Evolutionary conservation across 2,329 filamentous ascomycete species (phyloP).

Genomic region (Cladosporium sp.): DNA sequence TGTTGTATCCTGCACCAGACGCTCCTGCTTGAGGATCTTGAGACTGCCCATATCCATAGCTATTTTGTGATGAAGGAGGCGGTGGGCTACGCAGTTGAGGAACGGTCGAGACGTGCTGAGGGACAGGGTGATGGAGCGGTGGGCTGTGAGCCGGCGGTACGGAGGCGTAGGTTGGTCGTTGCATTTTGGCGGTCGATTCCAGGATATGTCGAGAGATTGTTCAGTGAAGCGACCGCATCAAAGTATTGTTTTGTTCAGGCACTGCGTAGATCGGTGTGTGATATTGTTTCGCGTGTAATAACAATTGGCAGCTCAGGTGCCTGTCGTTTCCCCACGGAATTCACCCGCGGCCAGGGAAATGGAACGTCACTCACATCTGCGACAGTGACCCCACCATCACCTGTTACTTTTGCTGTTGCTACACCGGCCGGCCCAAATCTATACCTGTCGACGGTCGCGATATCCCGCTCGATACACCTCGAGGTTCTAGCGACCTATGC

Average conservation of each 20-base stretch:
- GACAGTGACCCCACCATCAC: neutral
- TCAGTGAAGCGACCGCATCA: neutral
- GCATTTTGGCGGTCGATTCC: slow-evolving; percentile 54
- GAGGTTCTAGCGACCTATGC: too few species aligned
- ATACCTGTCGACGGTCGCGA: too few species aligned
- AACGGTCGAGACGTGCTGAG: slow-evolving; percentile 96
- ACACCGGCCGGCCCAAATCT: too few species aligned
- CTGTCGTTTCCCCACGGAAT: neutral
- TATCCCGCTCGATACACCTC: too few species aligned
- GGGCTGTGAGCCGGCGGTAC: slow-evolving; percentile 72
- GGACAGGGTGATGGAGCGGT: slow-evolving; percentile 92
- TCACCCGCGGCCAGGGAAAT: neutral
- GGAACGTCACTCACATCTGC: neutral
- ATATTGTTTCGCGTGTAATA: neutral
- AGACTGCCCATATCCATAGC: slow-evolving; percentile 54
- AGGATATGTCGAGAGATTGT: neutral
- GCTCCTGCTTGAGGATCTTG: slow-evolving; percentile 38
- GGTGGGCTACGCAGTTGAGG: slow-evolving; percentile 93
- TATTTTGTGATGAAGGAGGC: slow-evolving; percentile 61
- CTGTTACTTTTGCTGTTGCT: neutral
- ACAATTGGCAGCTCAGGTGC: slow-evolving; percentile 5
- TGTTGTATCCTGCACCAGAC: slow-evolving; percentile 19
- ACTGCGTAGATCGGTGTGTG: neutral
- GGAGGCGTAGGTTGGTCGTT: slow-evolving; percentile 72
- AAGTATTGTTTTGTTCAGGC: too few species aligned